Conservation (phyloP, 805 yeast species). For the Barnettozyma botsteinii region DNA sequence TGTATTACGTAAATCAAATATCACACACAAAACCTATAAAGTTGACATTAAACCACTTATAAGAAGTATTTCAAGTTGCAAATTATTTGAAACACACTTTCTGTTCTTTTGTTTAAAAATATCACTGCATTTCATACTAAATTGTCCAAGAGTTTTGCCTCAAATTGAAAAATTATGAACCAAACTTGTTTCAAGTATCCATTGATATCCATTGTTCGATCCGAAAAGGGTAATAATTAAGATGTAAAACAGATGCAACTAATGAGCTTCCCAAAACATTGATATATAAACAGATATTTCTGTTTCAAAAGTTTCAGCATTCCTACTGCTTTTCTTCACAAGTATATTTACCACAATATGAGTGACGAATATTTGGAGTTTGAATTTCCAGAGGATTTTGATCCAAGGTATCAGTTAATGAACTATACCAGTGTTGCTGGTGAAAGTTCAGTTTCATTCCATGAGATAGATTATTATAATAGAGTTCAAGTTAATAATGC, state of each 20-base stretch:
- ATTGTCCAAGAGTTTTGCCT: background rate
- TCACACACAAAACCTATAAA: too few relatives aligned
- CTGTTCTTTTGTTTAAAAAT: too few relatives aligned
- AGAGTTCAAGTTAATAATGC: conserved; percentile 32
- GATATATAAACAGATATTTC: conserved; percentile 1
- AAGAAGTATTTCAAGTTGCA: too few relatives aligned
- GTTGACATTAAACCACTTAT: too few relatives aligned
- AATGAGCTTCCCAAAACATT: background rate
- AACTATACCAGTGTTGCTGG: conserved; percentile 42
- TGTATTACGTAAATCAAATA: too few relatives aligned
- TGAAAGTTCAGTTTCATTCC: conserved; percentile 31
- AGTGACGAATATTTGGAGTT: background rate
- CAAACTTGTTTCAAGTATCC: background rate
- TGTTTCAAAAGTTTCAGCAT: background rate
- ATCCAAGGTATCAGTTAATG: conserved; percentile 26
- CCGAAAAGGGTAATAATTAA: conserved; percentile 5
- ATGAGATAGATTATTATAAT: conserved; percentile 36
- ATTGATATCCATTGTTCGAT: conserved; percentile 6
- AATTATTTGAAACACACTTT: too few relatives aligned
- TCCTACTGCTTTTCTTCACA: background rate
- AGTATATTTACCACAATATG: conserved; percentile 1
- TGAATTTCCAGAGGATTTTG: conserved; percentile 13
- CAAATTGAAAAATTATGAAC: background rate
- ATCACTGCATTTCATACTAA: background rate
- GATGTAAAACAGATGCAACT: background rate